Percentiles rank a stretch among this genome's conserved stretches.
Evolutionary conservation across 2,329 filamentous ascomycete genomes (phyloP).

Genomic region (Aureobasidium leucospermi): DNA sequence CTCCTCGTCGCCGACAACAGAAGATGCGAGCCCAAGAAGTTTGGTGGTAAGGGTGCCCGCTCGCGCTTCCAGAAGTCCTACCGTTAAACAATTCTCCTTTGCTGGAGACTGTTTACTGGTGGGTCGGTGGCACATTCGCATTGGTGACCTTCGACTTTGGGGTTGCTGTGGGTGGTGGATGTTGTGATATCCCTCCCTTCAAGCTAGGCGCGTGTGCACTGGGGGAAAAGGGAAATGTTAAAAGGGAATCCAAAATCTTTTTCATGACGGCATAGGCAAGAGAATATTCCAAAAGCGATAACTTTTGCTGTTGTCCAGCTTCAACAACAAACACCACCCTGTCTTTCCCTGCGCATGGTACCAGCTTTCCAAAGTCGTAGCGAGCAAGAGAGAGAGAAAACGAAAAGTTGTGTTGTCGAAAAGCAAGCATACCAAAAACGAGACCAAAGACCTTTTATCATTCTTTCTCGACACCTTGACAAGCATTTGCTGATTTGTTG

Average conservation of each 20-base stretch:
- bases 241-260: neutral
- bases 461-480: neutral
- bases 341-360: neutral
- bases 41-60: constrained; percentile 86
- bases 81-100: constrained; percentile 59
- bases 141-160: neutral
- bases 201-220: neutral
- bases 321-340: neutral
- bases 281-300: constrained; percentile 3
- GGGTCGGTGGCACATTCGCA: constrained; percentile 11
- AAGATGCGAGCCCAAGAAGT: constrained; percentile 99
- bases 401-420: constrained; percentile 1
- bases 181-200: neutral
- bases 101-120: neutral
- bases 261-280: constrained; percentile 10
- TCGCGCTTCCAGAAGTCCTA: constrained; percentile 99
- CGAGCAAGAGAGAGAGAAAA: neutral
- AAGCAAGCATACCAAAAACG: constrained; percentile 4
- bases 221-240: constrained; percentile 3
- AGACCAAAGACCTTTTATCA: constrained; percentile 1
- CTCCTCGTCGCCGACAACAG: constrained; percentile 98
- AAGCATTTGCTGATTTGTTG: neutral
- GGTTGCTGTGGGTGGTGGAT: neutral
- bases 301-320: constrained; percentile 6
- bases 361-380: neutral